phyloP scores from a whole-genome alignment of 768 basidiomycete genomes.

The Russula foetens region DNA sequence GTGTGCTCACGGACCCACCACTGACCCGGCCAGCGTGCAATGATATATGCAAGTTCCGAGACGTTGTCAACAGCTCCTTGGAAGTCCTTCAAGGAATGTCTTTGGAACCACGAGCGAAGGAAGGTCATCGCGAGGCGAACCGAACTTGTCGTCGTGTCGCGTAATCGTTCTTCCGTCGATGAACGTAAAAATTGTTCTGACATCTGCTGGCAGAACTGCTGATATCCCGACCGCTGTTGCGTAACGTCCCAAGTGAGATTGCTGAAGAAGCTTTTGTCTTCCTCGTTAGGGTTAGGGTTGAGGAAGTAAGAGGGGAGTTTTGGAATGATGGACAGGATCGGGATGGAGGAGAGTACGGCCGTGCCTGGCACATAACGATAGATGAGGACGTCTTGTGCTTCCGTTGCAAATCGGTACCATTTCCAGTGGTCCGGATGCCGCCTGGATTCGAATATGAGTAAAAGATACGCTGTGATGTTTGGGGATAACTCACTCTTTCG shows the following conservation, averaged over 20 bases:
- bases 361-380: conserved; percentile 57
- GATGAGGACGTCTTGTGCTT: conserved; percentile 70
- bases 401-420: conserved; percentile 67
- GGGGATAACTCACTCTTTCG: conserved; percentile 44
- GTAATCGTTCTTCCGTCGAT: conserved; percentile 46
- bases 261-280: conserved; percentile 32
- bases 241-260: conserved; percentile 47
- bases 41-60: conserved; percentile 29
- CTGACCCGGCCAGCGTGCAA: conserved; percentile 51
- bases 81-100: conserved; percentile 35
- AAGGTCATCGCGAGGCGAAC: conserved; percentile 61
- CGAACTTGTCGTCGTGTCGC: conserved; percentile 59
- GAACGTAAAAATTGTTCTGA: conserved; percentile 52
- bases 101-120: conserved; percentile 64
- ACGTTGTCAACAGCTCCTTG: conserved; percentile 31
- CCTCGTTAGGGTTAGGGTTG: conserved; percentile 27
- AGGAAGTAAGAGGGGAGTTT: conserved; percentile 69
- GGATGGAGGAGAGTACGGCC: conserved; percentile 63
- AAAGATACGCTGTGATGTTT: background rate
- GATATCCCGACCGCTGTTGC: conserved; percentile 52
- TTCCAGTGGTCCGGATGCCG: conserved; percentile 60
- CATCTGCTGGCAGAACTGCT: conserved; percentile 64
- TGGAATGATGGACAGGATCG: conserved; percentile 53
- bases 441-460: conserved; percentile 28
- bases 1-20: conserved; percentile 60